phyloP scores from a whole-genome alignment of 352 stramenopile species.

The Phytophthora rubi region DNA sequence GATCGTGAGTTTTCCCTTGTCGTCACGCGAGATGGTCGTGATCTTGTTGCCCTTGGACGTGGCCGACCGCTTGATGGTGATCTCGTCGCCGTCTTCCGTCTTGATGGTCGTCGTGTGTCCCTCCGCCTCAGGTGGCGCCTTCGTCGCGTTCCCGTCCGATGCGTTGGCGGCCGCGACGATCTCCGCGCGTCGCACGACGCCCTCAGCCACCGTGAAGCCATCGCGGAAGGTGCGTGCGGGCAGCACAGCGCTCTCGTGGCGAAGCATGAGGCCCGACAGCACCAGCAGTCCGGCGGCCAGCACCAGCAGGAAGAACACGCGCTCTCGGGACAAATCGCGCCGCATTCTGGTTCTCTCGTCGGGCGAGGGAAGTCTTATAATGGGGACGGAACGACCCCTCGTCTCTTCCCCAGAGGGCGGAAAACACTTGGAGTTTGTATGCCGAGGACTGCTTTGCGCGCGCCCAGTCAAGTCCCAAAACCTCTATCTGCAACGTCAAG shows the following conservation, averaged over 20 bases:
- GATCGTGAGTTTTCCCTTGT: constrained; percentile 81
- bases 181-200: constrained; percentile 49
- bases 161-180: constrained; percentile 18
- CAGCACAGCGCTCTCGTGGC: constrained; percentile 44
- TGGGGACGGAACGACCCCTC: constrained; percentile 26
- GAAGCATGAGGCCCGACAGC: constrained; percentile 67
- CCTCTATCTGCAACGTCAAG: no score
- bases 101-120: constrained; percentile 76
- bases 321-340: constrained; percentile 50
- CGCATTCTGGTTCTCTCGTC: constrained; percentile 20
- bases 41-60: constrained; percentile 70
- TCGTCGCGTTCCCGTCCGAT: constrained; percentile 20
- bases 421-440: constrained; percentile 23
- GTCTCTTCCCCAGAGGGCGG: constrained; percentile 1
- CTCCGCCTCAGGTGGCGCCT: constrained; percentile 24
- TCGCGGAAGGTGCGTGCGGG: constrained; percentile 66
- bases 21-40: constrained; percentile 73
- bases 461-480: constrained; percentile 1
- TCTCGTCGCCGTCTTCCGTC: constrained; percentile 77
- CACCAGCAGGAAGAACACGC: constrained; percentile 61
- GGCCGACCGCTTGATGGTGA: constrained; percentile 72
- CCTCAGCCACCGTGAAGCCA: constrained; percentile 74
- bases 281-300: constrained; percentile 60
- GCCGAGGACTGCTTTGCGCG: neutral
- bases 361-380: constrained; percentile 4